Base-by-base conservation (phyloP, 2,329 filamentous ascomycete species). In the Pseudogymnoascus pannorum region DNA sequence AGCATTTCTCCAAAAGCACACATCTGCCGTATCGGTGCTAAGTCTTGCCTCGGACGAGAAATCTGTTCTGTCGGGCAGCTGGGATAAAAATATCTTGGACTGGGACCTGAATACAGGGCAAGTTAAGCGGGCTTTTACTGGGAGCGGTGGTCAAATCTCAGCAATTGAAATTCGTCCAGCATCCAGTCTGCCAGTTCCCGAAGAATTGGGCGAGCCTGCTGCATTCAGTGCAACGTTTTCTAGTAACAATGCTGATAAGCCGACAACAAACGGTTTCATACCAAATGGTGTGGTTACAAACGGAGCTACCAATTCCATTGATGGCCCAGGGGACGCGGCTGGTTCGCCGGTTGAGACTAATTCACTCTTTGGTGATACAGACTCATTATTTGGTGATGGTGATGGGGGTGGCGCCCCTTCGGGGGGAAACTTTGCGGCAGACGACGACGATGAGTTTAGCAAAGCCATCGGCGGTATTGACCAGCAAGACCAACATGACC, bases 101-200 rank as follows among this genome's bases (percentile, higher is more conserved):
- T 99, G 94, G 94, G 94, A 97, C 72, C 75, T 99, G 24, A 91
- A 97, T 69, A 94, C 85, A 1, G 94, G 94, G 0, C 81, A 88
- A 68, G 80, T 88, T 5, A 87, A 86, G 66, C 84, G 92, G 9
- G 81, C 82, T 4, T 97, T 92, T 70, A 86, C 87, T 54, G 87
- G 88, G 1, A 90, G 82, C 60, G 89, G 87, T 12, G 81, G 89
- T 5, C 94, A 99, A 71, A 92, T 97, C 63, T 94, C 91, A 2
- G 86, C 91, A 1, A 86, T 99, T 40, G 92, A 97, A 74, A 82
- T 91, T 62, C 83, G 94, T 2, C 93, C 94, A 2, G 80, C 88
- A 60, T 91, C 86, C 22, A 87, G 84, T 31, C 75, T 90, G 0
- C 86, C 89, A 1, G 83, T 97, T 1, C 91, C 92, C 0, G 84